Base-by-base conservation (phyloP, 768 basidiomycete species). In the Termitomyces sp. region DNA sequence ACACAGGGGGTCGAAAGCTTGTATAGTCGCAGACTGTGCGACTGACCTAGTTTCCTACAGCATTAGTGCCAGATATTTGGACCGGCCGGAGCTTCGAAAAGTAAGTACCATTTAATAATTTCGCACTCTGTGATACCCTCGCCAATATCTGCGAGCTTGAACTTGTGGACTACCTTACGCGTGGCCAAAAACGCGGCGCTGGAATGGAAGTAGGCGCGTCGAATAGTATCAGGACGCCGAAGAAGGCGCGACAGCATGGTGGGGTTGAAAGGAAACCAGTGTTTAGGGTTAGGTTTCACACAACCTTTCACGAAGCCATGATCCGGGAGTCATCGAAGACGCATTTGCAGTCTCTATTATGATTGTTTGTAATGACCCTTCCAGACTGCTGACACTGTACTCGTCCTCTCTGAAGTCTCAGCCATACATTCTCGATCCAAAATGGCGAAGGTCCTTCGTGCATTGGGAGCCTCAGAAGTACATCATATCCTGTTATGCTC, bases 61-160 rank as follows among this genome's bases (percentile, higher is more conserved):
- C 18, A 51, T 55, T 7, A 43, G 41, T 48, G 43, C n/a, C 10
- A 56, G 16, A 56, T 18, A 13, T 49, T 51, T 60, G 51, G 52
- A 61, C 63, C 68, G 67, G 69, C 68, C 69, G 71, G 68, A 68
- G 38, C 62, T 60, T 60, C 32, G 49, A 41, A n/a, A n/a, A n/a
- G 35, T 16, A 77, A 84, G 60, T 60, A 89, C 92, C 92, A 94
- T 69, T 86, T 87, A 48, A 95, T 85, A 62, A 94, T 81, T 72
- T 95, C 91, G 66, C 90, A 91, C 70, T 94, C 92, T 24, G 91
- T 92, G 62, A 94, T 93, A 5, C 92, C 92, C 71, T 94, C 92
- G 4, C 93, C 92, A 66, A 94, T 91, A 68, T 92, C 90, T 1
- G 90, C 89, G 40, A 92, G 81, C 57, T 84, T 90, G 76, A 91